Conservation (phyloP, 768 basidiomycete genomes). For the Strobilomyces dryophilus region DNA sequence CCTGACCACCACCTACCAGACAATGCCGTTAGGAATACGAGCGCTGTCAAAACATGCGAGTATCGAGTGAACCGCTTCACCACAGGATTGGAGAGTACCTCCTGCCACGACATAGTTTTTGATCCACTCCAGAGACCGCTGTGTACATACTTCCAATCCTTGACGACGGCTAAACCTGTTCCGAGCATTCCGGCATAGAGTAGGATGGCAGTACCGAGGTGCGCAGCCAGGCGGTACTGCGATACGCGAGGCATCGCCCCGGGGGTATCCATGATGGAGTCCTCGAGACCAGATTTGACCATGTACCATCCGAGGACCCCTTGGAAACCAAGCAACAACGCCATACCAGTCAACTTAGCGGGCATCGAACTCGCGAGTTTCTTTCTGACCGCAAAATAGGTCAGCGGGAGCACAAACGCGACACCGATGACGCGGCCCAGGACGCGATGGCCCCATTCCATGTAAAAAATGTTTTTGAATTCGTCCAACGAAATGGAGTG, state of each 20-base stretch:
- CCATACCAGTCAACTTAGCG: constrained; percentile 64
- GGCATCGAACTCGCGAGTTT: constrained; percentile 64
- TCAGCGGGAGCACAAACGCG: constrained; percentile 78
- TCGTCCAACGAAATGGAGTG: constrained; percentile 81
- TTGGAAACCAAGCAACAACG: constrained; percentile 82
- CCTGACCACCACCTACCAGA: constrained; percentile 58
- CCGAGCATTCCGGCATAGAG: constrained; percentile 94
- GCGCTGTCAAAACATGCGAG: constrained; percentile 59
- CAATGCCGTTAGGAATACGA: constrained; percentile 88
- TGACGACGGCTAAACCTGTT: constrained; percentile 67
- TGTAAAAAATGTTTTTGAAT: constrained; percentile 95
- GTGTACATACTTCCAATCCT: constrained; percentile 73
- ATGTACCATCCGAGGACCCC: constrained; percentile 98
- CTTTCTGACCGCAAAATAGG: constrained; percentile 72
- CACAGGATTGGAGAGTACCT: constrained; percentile 50
- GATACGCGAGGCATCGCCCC: constrained; percentile 91
- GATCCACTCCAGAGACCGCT: constrained; percentile 58
- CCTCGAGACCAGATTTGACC: constrained; percentile 94
- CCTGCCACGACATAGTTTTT: constrained; percentile 37
- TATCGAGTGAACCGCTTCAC: constrained; percentile 56
- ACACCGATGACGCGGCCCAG: constrained; percentile 85
- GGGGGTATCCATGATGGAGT: constrained; percentile 72
- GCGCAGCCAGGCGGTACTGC: constrained; percentile 94
- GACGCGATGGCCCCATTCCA: constrained; percentile 97
- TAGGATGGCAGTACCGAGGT: constrained; percentile 85